These are phyloP conservation scores for Colletotrichum sp. DNA, from an alignment of 2,329 filamentous ascomycete species.

Conservation along the genomic window DNA sequence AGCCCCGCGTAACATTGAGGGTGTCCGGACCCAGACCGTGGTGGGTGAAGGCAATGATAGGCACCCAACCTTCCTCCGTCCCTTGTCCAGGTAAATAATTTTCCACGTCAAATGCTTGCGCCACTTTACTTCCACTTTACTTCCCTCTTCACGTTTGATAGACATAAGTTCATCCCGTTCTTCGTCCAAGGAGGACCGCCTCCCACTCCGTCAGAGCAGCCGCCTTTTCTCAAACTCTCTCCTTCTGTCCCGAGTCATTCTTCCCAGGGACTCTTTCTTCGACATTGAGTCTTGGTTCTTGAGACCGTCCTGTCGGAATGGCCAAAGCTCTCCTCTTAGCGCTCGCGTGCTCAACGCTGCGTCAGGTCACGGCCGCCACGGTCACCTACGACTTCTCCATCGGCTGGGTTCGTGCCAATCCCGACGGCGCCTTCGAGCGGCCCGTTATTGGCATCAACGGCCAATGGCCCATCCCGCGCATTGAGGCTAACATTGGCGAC, in stretches of 20 bases:
- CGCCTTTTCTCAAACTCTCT: not conserved
- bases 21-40: not conserved
- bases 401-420: constrained; percentile 60
- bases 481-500: constrained; percentile 69
- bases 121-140: not conserved
- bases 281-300: not conserved
- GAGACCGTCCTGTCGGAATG: not conserved
- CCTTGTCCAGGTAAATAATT: not conserved
- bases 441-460: constrained; percentile 80
- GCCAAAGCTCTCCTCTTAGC: not conserved
- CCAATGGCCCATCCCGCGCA: constrained; percentile 74
- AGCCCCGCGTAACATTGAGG: not conserved
- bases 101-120: not conserved
- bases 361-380: constrained; percentile 28
- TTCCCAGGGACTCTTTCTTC: not conserved
- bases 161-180: not conserved
- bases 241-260: not conserved
- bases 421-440: constrained; percentile 39
- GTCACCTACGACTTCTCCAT: constrained; percentile 71
- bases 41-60: not conserved
- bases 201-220: not conserved
- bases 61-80: not conserved
- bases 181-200: not conserved
- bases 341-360: not conserved
- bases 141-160: not conserved